Percentiles rank a stretch among this genome's conserved stretches.
Conservation (phyloP, 495 filamentous ascomycete species). For the Aspergillus homomorphus region DNA sequence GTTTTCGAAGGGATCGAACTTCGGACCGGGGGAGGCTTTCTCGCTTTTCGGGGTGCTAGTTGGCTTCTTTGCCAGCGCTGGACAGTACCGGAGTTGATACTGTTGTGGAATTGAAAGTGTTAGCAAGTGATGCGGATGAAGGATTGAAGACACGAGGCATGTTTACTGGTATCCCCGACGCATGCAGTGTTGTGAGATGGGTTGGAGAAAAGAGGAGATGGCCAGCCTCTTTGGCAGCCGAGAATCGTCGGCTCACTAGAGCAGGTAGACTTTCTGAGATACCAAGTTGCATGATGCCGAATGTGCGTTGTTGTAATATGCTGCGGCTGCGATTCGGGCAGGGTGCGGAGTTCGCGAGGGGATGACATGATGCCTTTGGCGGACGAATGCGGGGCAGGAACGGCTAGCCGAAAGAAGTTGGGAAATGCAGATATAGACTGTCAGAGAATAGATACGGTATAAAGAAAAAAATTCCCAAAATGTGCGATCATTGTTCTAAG, state of each 20-base stretch:
- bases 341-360: not conserved
- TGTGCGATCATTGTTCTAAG: no score
- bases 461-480: no score
- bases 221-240: conserved; percentile 48
- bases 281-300: conserved; percentile 35
- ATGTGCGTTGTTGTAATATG: not conserved
- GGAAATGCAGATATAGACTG: not conserved
- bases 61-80: conserved; percentile 71
- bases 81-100: conserved; percentile 80
- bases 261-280: conserved; percentile 46
- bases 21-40: conserved; percentile 31
- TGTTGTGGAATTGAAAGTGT: conserved; percentile 25
- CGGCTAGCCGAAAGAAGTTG: not conserved
- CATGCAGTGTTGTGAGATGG: conserved; percentile 51
- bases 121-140: conserved; percentile 3
- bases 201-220: conserved; percentile 60
- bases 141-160: not conserved
- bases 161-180: conserved; percentile 53
- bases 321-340: not conserved
- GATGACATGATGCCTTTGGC: not conserved
- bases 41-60: conserved; percentile 41
- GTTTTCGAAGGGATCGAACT: conserved; percentile 70
- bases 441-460: no score
- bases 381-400: not conserved
- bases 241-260: conserved; percentile 54